These are phyloP conservation scores for Camelina sativa DNA, from an alignment of 345 rosid genomes.

Conservation along the genomic window DNA sequence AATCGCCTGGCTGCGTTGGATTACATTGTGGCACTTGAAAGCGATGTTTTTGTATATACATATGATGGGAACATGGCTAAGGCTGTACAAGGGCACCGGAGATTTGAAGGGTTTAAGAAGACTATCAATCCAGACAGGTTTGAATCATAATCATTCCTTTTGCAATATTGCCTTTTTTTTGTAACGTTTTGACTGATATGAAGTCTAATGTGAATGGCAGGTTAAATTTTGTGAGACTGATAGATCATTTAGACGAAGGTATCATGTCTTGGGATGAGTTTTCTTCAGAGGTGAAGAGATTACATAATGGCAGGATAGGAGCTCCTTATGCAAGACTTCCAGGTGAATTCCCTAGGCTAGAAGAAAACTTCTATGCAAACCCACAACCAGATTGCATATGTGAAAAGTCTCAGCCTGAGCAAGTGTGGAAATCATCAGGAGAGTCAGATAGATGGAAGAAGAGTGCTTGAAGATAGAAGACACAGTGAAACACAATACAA, in stretches of 20 bases:
- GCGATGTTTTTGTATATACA: constrained; percentile 91
- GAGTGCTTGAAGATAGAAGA: constrained; percentile 40
- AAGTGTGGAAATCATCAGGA: constrained; percentile 32
- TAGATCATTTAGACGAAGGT: constrained; percentile 73
- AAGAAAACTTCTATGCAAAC: constrained; percentile 91
- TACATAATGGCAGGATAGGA: constrained; percentile 75
- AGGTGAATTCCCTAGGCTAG: constrained; percentile 76
- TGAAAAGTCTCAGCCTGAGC: constrained; percentile 49
- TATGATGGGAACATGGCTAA: constrained; percentile 99
- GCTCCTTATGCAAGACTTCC: constrained; percentile 65
- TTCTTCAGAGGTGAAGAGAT: constrained; percentile 63
- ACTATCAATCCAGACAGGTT: constrained; percentile 88
- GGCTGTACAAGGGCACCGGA: constrained; percentile 95
- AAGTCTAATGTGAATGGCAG: constrained; percentile 49
- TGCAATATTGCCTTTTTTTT: background rate
- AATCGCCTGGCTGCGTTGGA: constrained; percentile 95
- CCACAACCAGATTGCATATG: constrained; percentile 93
- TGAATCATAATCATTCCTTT: background rate
- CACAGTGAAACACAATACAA: constrained; percentile 4
- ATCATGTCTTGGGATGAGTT: constrained; percentile 73
- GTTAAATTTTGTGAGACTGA: constrained; percentile 65
- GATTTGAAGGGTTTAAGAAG: constrained; percentile 85
- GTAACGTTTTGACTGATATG: background rate
- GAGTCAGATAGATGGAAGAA: constrained; percentile 31
- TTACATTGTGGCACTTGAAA: constrained; percentile 84